Base-by-base conservation (phyloP, 1,284 basidiomycete species). In the Sparassis latifolia region DNA sequence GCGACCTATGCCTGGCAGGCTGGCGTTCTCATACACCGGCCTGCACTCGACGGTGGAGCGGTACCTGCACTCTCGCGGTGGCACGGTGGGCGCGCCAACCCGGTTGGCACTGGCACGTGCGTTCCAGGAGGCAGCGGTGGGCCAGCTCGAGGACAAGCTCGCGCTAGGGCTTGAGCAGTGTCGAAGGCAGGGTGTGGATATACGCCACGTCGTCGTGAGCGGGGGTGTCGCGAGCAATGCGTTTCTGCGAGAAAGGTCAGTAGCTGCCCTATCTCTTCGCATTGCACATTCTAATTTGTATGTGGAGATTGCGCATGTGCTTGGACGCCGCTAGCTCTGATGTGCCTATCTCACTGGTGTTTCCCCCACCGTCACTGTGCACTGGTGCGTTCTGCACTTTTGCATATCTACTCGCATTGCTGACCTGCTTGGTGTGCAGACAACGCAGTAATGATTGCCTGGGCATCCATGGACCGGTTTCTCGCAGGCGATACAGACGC, bases 381-480 rank as follows among this genome's bases (percentile, higher is more conserved):
- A 96, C 92, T 59, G 92, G 91, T 89, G 53, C 27, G 59, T 47
- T 5, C 20, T 20, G 20, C 20, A 20, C 20, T 42, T 7, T 2
- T n/a, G 28, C 3, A 7, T 42, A 6, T 2, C 27, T 6, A 7
- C 7, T 42, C 32, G 30, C 31, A 30, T 31, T 28, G 9, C 29
- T 32, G 2, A n/a, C 2, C 43, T 2, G 3, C 7, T 38, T 33
- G 20, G 29, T 6, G 51, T 12, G n/a, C 55, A 92, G 94, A 97
- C 60, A 97, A 97, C 63, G 94, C 94, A 0, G 93, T 83, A 1
- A 97, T 97, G 94, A 90, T 97, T 56, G 94, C 79, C 1, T 94
- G 88, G 88, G 86, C 92, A 4, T 85, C 89, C 0, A 86, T 94
- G 75, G 69, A 87, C 56, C 80, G 92, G 9, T 86, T 96, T 54